Evolutionary conservation across 2,329 filamentous ascomycete species (phyloP), one percentile per base, ranked within the genome.

Genomic region (Talaromyces sp.): DNA sequence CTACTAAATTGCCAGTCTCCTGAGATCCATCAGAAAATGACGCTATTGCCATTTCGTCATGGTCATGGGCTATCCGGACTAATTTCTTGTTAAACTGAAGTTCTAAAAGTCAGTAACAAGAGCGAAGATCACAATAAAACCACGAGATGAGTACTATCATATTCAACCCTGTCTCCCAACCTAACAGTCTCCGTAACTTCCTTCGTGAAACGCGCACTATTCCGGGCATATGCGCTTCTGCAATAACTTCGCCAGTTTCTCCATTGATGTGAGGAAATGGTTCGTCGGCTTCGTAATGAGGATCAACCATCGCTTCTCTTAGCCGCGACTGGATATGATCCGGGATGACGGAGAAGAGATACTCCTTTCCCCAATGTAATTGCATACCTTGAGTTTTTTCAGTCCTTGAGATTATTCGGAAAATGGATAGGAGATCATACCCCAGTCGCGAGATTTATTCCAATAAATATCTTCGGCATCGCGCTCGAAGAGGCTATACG

Each of bases 401-500:
- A 39, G 22, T 3, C 19, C 2, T 50, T n/a, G 27, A 31, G 3
- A 31, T 31, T 31, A 31, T 31, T 6, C 27, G 27, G 5, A 31
- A 31, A 31, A 14, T 47, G 33, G 10, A 63, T 22, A 14, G 24
- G 9, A 9, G 16, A 33, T 1, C 22, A 22, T 59, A 63, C 61
- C 61, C 61, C 61, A 63, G 61, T 63, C 52, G n/a, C 61, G 61
- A 5, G 50, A 35, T 47, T 63, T 63, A 35, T 63, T 63, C 16
- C 52, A 39, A 22, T 47, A 63, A 5, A 31, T 35, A 11, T 63
- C 31, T 45, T 63, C 41, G 16, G 61, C 33, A 47, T 63, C 61
- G 27, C 61, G 39, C 27, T 63, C 61, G 27, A 63, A 63, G 6
- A 63, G 39, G 8, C 13, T 39, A 52, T 63, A 63, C 11, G 35